phyloP scores from a whole-genome alignment of 179 eudicot genomes.

The Patellifolia procumbens region DNA sequence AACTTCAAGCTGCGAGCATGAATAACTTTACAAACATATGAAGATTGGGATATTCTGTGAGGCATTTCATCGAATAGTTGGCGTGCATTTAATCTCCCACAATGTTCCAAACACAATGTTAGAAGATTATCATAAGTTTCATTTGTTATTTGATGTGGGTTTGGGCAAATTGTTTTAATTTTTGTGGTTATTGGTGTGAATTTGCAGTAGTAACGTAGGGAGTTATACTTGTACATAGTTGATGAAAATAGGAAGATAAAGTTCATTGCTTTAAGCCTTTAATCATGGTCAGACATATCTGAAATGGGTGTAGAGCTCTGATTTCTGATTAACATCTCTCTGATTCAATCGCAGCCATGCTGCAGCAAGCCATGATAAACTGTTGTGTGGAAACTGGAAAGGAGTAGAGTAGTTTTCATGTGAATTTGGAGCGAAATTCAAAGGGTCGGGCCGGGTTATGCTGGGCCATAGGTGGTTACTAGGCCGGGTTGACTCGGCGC shows the following conservation, averaged over 20 bases:
- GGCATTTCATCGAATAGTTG: constrained; percentile 71
- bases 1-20: constrained; percentile 58
- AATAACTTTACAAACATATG: constrained; percentile 33
- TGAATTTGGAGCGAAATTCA: too few relatives aligned
- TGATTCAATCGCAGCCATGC: too few relatives aligned
- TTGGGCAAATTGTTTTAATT: background rate
- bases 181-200: constrained; percentile 22
- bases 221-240: constrained; percentile 22
- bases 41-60: constrained; percentile 43
- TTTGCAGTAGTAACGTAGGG: constrained; percentile 25
- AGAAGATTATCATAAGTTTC: constrained; percentile 34
- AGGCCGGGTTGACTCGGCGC: too few relatives aligned
- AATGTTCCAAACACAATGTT: constrained; percentile 43
- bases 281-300: background rate
- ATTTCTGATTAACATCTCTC: too few relatives aligned
- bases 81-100: constrained; percentile 58
- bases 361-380: too few relatives aligned
- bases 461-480: too few relatives aligned
- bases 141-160: background rate
- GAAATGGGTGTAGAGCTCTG: too few relatives aligned
- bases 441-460: too few relatives aligned
- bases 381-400: too few relatives aligned
- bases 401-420: too few relatives aligned
- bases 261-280: constrained; percentile 7
- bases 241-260: constrained; percentile 15